Percentiles rank a stretch among this genome's conserved stretches.
Evolutionary conservation across 768 basidiomycete genomes (phyloP).

Genomic region (Piloderma croceum): DNA sequence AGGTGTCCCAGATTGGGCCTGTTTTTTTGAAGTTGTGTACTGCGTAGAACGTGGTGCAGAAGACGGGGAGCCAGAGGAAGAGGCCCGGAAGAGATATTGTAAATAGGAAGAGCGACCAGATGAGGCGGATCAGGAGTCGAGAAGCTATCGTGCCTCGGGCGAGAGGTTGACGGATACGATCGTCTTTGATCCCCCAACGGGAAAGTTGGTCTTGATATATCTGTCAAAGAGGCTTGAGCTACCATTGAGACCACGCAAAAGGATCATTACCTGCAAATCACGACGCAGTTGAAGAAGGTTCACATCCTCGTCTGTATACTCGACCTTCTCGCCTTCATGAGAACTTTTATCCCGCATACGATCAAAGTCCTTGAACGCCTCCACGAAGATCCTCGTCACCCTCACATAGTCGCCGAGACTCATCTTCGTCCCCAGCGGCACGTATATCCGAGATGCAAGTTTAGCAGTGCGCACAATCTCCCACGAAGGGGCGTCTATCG

Average conservation of each 20-base stretch:
- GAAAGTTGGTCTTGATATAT: conserved; percentile 69
- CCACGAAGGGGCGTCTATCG: conserved; percentile 84
- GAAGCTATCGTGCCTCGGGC: conserved; percentile 48
- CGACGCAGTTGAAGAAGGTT: conserved; percentile 30
- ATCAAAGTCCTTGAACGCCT: conserved; percentile 56
- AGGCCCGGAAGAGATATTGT: conserved; percentile 70
- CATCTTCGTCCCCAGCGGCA: conserved; percentile 83
- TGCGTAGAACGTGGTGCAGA: conserved; percentile 61
- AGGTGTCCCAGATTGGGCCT: conserved; percentile 80
- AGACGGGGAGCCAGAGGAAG: conserved; percentile 77
- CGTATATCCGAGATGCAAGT: conserved; percentile 75
- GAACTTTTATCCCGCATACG: conserved; percentile 18
- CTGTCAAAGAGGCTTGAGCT: conserved; percentile 41
- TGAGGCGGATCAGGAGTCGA: conserved; percentile 59
- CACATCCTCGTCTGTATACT: conserved; percentile 20
- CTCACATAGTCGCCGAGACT: conserved; percentile 80
- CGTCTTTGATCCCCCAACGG: conserved; percentile 73
- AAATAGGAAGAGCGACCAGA: conserved; percentile 59
- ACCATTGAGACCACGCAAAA: no score
- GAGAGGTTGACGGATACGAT: conserved; percentile 69
- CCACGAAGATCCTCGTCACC: conserved; percentile 67
- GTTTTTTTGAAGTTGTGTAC: conserved; percentile 75
- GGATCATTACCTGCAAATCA: conserved; percentile 54
- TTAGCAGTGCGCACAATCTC: conserved; percentile 68
- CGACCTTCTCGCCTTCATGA: conserved; percentile 14